These are phyloP conservation scores for Albugo laibachii DNA, from an alignment of 352 stramenopile genomes.

Conservation along the genomic window DNA sequence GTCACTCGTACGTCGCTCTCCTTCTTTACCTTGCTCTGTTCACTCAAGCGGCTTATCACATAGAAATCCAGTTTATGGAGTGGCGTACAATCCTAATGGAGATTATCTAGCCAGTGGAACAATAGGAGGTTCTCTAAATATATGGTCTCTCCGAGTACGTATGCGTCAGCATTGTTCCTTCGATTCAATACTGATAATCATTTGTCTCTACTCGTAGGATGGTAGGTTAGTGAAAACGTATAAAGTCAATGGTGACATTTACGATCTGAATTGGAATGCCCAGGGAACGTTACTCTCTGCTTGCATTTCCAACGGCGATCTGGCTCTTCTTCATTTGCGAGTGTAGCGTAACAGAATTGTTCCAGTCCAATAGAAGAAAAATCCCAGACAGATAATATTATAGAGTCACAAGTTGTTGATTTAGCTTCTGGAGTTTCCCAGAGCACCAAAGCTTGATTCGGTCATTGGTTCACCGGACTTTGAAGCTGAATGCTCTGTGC, in stretches of 20 bases:
- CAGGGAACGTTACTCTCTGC: conserved; percentile 69
- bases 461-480: too few species aligned
- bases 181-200: not conserved
- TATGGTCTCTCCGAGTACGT: conserved; percentile 91
- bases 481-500: too few species aligned
- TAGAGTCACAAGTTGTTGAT: too few species aligned
- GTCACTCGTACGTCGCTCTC: conserved; percentile 76
- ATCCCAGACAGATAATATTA: too few species aligned
- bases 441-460: too few species aligned
- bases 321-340: conserved; percentile 81
- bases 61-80: conserved; percentile 73
- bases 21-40: conserved; percentile 7
- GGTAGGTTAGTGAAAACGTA: conserved; percentile 70
- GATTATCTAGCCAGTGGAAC: conserved; percentile 93
- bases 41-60: not conserved
- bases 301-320: conserved; percentile 70
- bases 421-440: too few species aligned
- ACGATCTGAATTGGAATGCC: conserved; percentile 97
- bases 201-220: conserved; percentile 18
- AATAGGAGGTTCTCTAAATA: conserved; percentile 92
- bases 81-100: conserved; percentile 74
- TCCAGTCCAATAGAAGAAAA: too few species aligned
- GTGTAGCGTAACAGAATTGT: conserved; percentile 29
- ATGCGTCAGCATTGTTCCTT: conserved; percentile 18
- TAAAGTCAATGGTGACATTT: conserved; percentile 91